These are phyloP conservation scores for Moricandia moricandioides DNA, from an alignment of 345 rosid species.

Conservation along the genomic window DNA sequence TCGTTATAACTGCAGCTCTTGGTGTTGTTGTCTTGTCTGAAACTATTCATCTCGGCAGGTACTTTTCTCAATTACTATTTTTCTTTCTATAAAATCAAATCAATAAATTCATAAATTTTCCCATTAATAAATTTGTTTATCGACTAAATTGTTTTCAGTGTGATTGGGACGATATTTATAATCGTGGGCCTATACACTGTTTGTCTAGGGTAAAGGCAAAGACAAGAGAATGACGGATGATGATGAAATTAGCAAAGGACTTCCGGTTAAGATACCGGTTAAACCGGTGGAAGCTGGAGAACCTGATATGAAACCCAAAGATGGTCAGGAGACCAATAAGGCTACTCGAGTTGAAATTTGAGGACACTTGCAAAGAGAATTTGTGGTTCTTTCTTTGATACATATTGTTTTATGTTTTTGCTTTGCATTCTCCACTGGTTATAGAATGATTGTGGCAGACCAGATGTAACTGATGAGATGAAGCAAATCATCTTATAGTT, in stretches of 20 bases:
- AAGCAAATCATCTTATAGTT: conserved; percentile 17
- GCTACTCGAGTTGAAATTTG: conserved; percentile 23
- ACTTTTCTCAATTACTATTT: background rate
- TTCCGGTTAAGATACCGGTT: conserved; percentile 48
- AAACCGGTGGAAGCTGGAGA: conserved; percentile 17
- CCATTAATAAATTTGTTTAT: background rate
- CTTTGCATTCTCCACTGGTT: conserved; percentile 12
- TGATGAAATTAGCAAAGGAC: conserved; percentile 30
- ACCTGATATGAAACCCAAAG: conserved; percentile 13
- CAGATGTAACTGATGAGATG: conserved; percentile 17
- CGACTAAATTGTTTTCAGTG: conserved; percentile 39
- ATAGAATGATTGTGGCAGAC: conserved; percentile 30
- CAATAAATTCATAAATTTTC: background rate
- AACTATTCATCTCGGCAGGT: conserved; percentile 85
- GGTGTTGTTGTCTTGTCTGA: conserved; percentile 68
- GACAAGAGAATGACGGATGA: conserved; percentile 37
- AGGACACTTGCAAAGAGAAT: background rate
- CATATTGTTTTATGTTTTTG: background rate
- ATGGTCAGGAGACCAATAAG: conserved; percentile 11
- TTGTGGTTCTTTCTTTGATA: background rate
- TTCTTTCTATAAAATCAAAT: background rate
- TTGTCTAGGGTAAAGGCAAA: conserved; percentile 93
- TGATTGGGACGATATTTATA: conserved; percentile 75
- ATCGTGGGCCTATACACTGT: conserved; percentile 81
- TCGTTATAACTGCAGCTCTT: conserved; percentile 73